Evolutionary conservation across 1,139 yeast genomes (phyloP), one percentile per base, ranked within the genome.

Genomic region (Ogataea hybrid): DNA sequence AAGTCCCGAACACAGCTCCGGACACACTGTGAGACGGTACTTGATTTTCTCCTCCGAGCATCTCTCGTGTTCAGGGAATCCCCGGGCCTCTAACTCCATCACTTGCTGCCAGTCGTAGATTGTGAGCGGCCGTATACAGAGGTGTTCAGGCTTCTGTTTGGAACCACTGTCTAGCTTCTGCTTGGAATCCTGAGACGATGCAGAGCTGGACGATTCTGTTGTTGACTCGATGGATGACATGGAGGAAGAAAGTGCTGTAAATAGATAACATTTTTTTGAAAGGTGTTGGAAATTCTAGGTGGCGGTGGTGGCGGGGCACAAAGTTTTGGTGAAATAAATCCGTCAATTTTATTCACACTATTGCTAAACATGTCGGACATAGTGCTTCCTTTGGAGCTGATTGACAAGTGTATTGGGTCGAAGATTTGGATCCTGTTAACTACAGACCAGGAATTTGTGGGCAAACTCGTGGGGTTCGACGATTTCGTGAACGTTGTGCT

Each of bases 401-500:
- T 92, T 35, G 97, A 92, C 65, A 84, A 81, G 62, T 81, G 94
- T 48, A 81, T 92, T 33, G 96, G 96, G 15, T 78, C 87, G 39
- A 72, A 75, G 46, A 80, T 92, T 40, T 79, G 87, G 73, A 88
- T 90, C 25, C 74, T 90, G 44, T 73, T 89, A 72, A 81, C 85
- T 51, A 77, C 80, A 46, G 79, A 82, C 51, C 71, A 72, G 50
- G 97, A 90, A 62, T 92, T 89, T 63, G 75, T 77, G 20, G 98
- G 98, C 2, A 86, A 82, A 8, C 71, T 92, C 41, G 77, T 84
- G 21, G 98, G 97, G 1, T 90, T 92, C 63, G 98, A 92, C 63
- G 97, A 92, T 63, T 90, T 83, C 58, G 97, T 92, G 48, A 92
- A 92, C 64, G 83, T 90, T 71, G 96, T 92, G 9, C 73, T 90